A percentile compares a stretch with the other conserved stretches of the same genome.
Conservation (phyloP, 441 rosid genomes). For the Omphalea diandra region DNA sequence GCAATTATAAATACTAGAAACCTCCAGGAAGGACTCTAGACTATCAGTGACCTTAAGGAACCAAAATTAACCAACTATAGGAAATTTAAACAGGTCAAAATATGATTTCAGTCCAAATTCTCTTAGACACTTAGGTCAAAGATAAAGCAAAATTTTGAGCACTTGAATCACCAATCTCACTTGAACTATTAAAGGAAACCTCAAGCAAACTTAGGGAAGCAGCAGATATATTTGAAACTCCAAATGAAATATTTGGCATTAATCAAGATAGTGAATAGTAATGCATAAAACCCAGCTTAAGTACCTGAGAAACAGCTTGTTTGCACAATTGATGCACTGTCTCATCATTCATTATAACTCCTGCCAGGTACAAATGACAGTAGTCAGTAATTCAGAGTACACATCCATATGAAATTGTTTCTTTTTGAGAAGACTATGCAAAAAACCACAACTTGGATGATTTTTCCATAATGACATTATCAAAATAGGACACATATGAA, state of each 20-base stretch:
- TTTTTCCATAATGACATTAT: neutral
- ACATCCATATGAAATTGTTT: neutral
- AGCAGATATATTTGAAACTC: neutral
- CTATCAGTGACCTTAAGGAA: slow-evolving; percentile 2
- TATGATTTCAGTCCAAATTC: slow-evolving; percentile 3
- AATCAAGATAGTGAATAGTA: neutral
- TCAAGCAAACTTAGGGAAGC: too few species aligned
- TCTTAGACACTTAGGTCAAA: neutral
- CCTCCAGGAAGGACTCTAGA: neutral
- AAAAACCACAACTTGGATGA: neutral
- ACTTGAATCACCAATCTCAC: slow-evolving; percentile 4
- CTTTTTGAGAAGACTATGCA: neutral
- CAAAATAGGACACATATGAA: neutral
- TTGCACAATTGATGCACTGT: slow-evolving; percentile 92
- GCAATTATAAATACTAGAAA: neutral
- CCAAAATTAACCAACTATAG: neutral
- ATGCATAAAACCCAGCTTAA: neutral
- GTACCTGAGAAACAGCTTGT: slow-evolving; percentile 97
- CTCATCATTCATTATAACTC: slow-evolving; percentile 95
- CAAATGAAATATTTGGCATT: slow-evolving; percentile 1
- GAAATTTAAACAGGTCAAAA: slow-evolving; percentile 7
- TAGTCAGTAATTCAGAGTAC: slow-evolving; percentile 9
- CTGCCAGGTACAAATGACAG: slow-evolving; percentile 38
- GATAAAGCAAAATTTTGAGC: neutral
- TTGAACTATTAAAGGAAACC: neutral